These are phyloP conservation scores for Chlorencoelia australis DNA, from an alignment of 2,329 filamentous ascomycete species.

Conservation along the genomic window DNA sequence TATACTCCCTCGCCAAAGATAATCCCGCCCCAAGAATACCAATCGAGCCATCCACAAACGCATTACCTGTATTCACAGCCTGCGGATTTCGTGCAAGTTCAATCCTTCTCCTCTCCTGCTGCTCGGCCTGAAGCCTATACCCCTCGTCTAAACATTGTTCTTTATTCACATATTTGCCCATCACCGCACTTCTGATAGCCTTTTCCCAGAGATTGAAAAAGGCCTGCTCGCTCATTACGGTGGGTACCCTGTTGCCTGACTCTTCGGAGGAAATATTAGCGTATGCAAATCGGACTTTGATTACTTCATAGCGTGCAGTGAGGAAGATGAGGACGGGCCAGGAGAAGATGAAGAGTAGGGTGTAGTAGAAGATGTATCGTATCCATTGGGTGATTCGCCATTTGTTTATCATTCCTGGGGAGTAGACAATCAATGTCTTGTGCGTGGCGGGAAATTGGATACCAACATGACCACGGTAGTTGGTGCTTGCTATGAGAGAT, in stretches of 20 bases:
- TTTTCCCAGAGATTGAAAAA: constrained; percentile 55
- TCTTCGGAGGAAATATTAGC: constrained; percentile 11
- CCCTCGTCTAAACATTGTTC: constrained; percentile 45
- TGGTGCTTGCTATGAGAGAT: constrained; percentile 49
- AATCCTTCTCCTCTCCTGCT: constrained; percentile 20
- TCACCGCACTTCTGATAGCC: constrained; percentile 47
- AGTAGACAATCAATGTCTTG: constrained; percentile 51
- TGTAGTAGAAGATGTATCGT: constrained; percentile 53
- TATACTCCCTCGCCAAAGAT: constrained; percentile 16
- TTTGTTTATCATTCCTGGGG: constrained; percentile 48
- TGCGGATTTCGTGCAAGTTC: constrained; percentile 8
- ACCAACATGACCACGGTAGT: constrained; percentile 53
- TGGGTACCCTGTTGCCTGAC: constrained; percentile 14
- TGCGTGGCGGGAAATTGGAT: constrained; percentile 52
- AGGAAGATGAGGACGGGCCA: constrained; percentile 62
- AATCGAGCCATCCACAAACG: constrained; percentile 31
- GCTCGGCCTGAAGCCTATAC: constrained; percentile 39
- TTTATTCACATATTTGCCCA: constrained; percentile 37
- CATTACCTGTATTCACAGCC: constrained; percentile 27
- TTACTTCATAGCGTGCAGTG: constrained; percentile 58
- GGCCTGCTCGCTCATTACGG: constrained; percentile 35
- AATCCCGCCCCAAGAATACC: constrained; percentile 37
- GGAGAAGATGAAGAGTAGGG: constrained; percentile 56
- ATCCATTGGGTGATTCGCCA: constrained; percentile 58
- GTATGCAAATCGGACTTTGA: constrained; percentile 40